Evolutionary conservation across 2,329 filamentous ascomycete genomes (phyloP).

Genomic region (Pezizomycotina sp.): DNA sequence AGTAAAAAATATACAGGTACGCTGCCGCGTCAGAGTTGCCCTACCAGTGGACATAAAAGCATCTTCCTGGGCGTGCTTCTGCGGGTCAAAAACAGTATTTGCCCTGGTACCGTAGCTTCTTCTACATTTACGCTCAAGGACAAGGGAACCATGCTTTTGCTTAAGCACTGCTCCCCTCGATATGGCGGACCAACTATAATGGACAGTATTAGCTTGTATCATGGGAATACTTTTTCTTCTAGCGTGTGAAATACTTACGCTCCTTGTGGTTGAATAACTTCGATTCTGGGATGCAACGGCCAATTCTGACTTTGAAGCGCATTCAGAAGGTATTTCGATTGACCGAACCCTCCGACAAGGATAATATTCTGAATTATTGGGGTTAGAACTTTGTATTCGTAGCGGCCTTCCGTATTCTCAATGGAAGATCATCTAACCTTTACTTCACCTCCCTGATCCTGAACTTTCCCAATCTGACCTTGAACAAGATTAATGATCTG

Average conservation of each 20-base stretch:
- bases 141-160: slow-evolving; percentile 12
- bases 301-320: slow-evolving; percentile 6
- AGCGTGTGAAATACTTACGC: slow-evolving; percentile 12
- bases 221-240: neutral
- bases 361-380: slow-evolving; percentile 18
- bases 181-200: slow-evolving; percentile 14
- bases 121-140: slow-evolving; percentile 15
- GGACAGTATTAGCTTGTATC: neutral
- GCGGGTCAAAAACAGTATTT: slow-evolving; percentile 15
- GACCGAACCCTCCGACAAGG: slow-evolving; percentile 18
- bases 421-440: slow-evolving; percentile 6
- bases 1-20: too few species aligned
- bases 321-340: slow-evolving; percentile 15
- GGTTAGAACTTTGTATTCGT: too few species aligned
- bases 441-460: slow-evolving; percentile 25
- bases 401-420: too few species aligned
- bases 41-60: slow-evolving; percentile 16
- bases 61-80: slow-evolving; percentile 17
- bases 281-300: slow-evolving; percentile 7
- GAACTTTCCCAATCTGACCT: slow-evolving; percentile 49
- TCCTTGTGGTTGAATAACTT: slow-evolving; percentile 17
- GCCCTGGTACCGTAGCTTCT: slow-evolving; percentile 18
- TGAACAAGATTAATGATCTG: slow-evolving; percentile 53
- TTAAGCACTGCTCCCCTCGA: slow-evolving; percentile 16
- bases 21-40: too few species aligned